These are phyloP conservation scores for Fraxinus platypoda DNA, from an alignment of 305 asterid species.

Conservation along the genomic window DNA sequence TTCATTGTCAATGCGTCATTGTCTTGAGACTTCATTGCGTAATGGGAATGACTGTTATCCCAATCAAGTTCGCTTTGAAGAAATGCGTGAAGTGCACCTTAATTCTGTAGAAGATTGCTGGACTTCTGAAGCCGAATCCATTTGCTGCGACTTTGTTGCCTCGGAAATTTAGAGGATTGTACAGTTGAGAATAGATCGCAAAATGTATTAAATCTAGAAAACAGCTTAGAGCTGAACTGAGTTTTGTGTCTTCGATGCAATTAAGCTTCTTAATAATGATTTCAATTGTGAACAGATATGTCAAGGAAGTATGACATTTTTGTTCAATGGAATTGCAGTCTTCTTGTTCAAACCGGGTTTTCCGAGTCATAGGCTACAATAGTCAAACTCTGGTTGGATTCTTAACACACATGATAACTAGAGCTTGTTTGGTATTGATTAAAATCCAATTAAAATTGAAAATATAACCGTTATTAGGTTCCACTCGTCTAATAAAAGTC, in stretches of 20 bases:
- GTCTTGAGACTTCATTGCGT: neutral
- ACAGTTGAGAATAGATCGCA: neutral
- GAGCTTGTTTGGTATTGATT: too few species aligned
- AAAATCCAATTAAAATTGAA: too few species aligned
- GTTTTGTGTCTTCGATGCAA: conserved; percentile 16
- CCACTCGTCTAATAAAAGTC: too few species aligned
- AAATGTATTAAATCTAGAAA: conserved; percentile 18
- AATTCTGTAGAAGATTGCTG: neutral
- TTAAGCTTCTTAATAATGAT: conserved; percentile 25
- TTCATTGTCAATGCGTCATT: neutral
- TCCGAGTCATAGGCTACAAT: neutral
- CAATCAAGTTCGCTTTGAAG: neutral
- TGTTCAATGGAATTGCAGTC: neutral
- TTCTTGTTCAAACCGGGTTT: neutral
- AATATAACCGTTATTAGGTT: too few species aligned
- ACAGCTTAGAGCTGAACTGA: conserved; percentile 19
- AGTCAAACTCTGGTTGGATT: neutral
- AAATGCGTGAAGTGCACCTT: neutral
- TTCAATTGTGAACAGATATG: neutral
- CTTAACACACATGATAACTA: neutral
- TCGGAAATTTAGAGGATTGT: neutral
- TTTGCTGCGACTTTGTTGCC: neutral
- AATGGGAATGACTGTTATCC: neutral
- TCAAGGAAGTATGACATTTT: neutral
- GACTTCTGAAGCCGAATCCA: conserved; percentile 4